Percentiles rank a stretch among this genome's conserved stretches.
Evolutionary conservation across 352 stramenopile species (phyloP).

Genomic region (Globisporangium parvum): DNA sequence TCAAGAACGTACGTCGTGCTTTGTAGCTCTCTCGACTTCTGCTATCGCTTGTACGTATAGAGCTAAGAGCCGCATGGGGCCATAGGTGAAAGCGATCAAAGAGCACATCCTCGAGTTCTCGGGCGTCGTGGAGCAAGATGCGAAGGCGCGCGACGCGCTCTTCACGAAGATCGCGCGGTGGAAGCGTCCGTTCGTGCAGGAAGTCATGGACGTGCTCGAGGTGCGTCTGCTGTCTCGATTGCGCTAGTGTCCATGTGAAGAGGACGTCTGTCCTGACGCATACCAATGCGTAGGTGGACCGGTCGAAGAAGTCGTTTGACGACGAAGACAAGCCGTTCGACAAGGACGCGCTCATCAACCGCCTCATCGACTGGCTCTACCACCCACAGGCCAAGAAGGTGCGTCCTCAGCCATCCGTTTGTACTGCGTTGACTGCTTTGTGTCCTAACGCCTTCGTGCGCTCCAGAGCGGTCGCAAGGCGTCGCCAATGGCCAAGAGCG

Average conservation of each 20-base stretch:
- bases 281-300: conserved; percentile 47
- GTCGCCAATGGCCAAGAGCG: conserved; percentile 4
- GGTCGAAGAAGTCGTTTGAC: conserved; percentile 82
- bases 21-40: neutral
- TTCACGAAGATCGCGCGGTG: conserved; percentile 59
- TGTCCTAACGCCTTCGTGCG: too few relatives aligned
- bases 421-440: too few relatives aligned
- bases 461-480: conserved; percentile 6
- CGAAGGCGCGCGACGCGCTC: conserved; percentile 58
- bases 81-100: conserved; percentile 75
- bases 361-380: conserved; percentile 71
- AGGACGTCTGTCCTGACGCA: neutral
- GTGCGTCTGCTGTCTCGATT: conserved; percentile 20
- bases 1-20: conserved; percentile 53
- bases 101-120: conserved; percentile 79
- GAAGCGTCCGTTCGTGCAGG: conserved; percentile 63
- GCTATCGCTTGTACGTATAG: too few relatives aligned
- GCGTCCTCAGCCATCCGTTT: neutral
- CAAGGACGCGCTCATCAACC: conserved; percentile 63
- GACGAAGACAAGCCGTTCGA: conserved; percentile 43
- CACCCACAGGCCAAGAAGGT: conserved; percentile 57
- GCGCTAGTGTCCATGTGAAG: neutral
- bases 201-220: conserved; percentile 73
- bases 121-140: conserved; percentile 48
- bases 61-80: neutral